phyloP scores from a whole-genome alignment of 306 rosid species.

The Cajanus cajan region DNA sequence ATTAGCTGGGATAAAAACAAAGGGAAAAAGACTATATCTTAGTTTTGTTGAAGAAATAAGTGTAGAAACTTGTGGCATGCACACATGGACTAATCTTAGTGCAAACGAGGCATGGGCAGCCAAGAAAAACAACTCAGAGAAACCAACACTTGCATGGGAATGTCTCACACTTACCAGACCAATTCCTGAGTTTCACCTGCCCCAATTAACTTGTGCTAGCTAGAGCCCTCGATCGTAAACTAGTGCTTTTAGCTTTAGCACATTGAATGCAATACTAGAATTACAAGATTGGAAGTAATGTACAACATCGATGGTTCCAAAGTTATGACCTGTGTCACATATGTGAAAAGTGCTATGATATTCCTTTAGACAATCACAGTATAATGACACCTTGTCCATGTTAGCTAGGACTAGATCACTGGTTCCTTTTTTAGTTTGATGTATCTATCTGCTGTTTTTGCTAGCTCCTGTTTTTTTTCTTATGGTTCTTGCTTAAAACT shows the following conservation, averaged over 20 bases:
- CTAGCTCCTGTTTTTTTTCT: background rate
- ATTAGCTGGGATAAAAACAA: conserved; percentile 1
- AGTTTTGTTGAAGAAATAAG: background rate
- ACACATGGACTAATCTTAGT: conserved; percentile 11
- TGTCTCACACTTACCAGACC: conserved; percentile 58
- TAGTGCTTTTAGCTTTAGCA: conserved; percentile 15
- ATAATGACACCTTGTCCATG: background rate
- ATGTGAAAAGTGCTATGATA: conserved; percentile 11
- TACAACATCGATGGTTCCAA: conserved; percentile 24
- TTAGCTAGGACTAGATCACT: conserved; percentile 11
- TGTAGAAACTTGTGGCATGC: conserved; percentile 2
- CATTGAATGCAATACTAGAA: conserved; percentile 15
- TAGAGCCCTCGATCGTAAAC: background rate
- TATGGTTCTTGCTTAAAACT: background rate
- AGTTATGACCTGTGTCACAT: conserved; percentile 16
- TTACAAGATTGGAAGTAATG: background rate
- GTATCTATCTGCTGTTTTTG: background rate
- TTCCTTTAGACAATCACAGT: conserved; percentile 1
- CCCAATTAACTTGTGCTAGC: conserved; percentile 29
- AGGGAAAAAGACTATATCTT: conserved; percentile 15
- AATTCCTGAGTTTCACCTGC: conserved; percentile 51
- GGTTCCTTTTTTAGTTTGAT: background rate
- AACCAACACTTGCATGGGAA: conserved; percentile 40
- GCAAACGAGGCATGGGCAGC: conserved; percentile 42
- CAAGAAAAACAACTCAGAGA: conserved; percentile 35